Percentiles rank a stretch among this genome's conserved stretches.
Conservation (phyloP, 140 eudicot genomes). For the Stevia rebaudiana region DNA sequence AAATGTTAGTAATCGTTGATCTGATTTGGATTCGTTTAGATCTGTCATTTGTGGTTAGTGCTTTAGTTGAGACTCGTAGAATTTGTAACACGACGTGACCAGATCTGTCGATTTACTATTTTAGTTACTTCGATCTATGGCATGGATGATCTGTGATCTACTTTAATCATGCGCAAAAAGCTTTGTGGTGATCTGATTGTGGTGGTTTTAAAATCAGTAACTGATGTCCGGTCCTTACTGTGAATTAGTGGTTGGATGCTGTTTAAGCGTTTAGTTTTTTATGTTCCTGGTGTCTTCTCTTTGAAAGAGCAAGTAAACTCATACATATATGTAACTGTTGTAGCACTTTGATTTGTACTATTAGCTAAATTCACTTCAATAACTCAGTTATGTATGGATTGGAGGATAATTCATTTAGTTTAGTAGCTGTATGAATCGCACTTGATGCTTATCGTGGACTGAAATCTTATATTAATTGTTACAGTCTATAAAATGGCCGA, state of each 20-base stretch:
- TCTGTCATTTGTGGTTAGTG: conserved; percentile 11
- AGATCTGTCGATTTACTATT: conserved; percentile 21
- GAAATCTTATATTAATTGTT: background rate
- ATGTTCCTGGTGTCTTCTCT: background rate
- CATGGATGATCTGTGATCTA: conserved; percentile 16
- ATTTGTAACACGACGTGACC: background rate
- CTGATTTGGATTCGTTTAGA: conserved; percentile 19
- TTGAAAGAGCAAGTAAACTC: background rate
- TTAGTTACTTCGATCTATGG: conserved; percentile 16
- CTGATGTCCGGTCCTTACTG: background rate
- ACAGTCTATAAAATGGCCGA: conserved; percentile 47
- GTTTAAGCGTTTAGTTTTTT: background rate
- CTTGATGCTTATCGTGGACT: background rate
- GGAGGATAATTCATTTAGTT: background rate
- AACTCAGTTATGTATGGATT: background rate
- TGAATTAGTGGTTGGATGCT: background rate
- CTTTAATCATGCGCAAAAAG: background rate
- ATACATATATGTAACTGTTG: background rate
- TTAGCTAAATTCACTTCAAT: background rate
- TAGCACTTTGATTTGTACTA: background rate
- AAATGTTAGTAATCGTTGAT: conserved; percentile 11
- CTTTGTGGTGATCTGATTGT: background rate
- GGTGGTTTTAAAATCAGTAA: background rate
- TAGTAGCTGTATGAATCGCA: conserved; percentile 1
- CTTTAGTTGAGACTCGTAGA: background rate